A percentile compares a stretch with the other conserved stretches of the same genome.
Evolutionary conservation across 331 rosid species (phyloP).

Genomic region (Malus hybrid): DNA sequence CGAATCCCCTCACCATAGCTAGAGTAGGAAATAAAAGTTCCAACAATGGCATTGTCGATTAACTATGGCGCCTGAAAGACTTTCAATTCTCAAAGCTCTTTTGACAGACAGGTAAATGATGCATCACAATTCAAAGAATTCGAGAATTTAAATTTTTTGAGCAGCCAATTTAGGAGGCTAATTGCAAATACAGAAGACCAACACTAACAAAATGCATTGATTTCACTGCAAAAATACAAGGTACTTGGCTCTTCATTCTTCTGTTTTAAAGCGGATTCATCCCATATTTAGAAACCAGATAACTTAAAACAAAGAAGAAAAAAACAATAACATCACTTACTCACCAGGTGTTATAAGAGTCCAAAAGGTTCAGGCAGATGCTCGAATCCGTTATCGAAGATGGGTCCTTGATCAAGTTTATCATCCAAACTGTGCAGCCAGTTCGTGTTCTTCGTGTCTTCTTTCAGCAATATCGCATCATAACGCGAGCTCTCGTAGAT

Average conservation of each 20-base stretch:
- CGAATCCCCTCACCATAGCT: too few species aligned
- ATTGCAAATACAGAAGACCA: constrained; percentile 3
- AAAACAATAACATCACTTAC: constrained; percentile 12
- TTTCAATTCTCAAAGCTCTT: background rate
- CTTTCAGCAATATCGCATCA: constrained; percentile 80
- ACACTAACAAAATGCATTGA: constrained; percentile 27
- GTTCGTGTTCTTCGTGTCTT: constrained; percentile 77
- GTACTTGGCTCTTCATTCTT: constrained; percentile 30
- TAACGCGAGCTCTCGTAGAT: constrained; percentile 88
- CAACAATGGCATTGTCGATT: background rate
- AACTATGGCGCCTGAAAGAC: background rate
- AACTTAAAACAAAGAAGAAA: constrained; percentile 16
- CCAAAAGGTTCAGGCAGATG: constrained; percentile 90
- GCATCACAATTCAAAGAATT: too few species aligned
- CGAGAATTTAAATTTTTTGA: too few species aligned
- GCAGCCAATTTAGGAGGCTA: background rate
- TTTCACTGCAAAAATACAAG: constrained; percentile 30
- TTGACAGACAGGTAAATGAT: too few species aligned
- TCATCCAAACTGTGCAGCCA: constrained; percentile 87
- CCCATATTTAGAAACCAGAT: constrained; percentile 25
- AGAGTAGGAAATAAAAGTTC: too few species aligned
- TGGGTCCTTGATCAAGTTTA: constrained; percentile 56
- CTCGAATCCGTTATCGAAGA: constrained; percentile 87
- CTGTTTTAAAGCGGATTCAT: constrained; percentile 39
- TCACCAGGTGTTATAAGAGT: constrained; percentile 43